Base-by-base conservation (phyloP, 1,284 basidiomycete genomes). In the Trichosporon inkin region DNA sequence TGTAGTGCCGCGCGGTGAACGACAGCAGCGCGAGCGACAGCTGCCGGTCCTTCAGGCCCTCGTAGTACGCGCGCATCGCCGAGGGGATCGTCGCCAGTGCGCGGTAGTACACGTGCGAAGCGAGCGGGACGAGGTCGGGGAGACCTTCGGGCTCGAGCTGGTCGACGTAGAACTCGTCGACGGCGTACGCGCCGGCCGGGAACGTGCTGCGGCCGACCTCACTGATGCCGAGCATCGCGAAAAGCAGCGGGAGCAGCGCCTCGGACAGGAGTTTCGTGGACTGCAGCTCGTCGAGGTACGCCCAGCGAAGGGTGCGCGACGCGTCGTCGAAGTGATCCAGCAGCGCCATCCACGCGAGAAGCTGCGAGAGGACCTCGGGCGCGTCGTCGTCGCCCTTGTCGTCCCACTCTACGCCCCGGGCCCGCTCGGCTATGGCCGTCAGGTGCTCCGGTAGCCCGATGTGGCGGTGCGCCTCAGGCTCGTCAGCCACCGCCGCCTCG, bases 321-420 rank as follows among this genome's bases (percentile, higher is more conserved):
- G 92, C 88, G 72, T 90, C 85, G 35, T 83, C 81, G 76, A 99
- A 98, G 61, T 91, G 83, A 70, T 95, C 90, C 66, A 98, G 88
- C 0, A 88, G 72, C 5, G 92, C 80, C 84, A 97, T 89, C 95
- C 95, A 99, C 8, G 84, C 84, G 4, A 98, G 81, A n/a, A 98
- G 79, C 69, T 86, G 66, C 10, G 66, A 69, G 13, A 70, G 52
- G 44, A 68, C 63, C 3, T 56, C 57, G 16, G 62, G 60, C 78
- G 82, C 70, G 10, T 77, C 72, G n/a, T 79, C 76, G 4, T 63
- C 66, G 19, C 77, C 77, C 14, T 76, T 44, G 8, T 58, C 62
- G 14, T 49, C 44, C 60, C 68, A 73, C 10, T 83, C 80, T 1
- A 80, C 70, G 19, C 72, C 71, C 49, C 84, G 68, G 28, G 76